Base-by-base conservation (phyloP, 192 early-diverging fungal genomes). In the Radiomyces spectabilis region DNA sequence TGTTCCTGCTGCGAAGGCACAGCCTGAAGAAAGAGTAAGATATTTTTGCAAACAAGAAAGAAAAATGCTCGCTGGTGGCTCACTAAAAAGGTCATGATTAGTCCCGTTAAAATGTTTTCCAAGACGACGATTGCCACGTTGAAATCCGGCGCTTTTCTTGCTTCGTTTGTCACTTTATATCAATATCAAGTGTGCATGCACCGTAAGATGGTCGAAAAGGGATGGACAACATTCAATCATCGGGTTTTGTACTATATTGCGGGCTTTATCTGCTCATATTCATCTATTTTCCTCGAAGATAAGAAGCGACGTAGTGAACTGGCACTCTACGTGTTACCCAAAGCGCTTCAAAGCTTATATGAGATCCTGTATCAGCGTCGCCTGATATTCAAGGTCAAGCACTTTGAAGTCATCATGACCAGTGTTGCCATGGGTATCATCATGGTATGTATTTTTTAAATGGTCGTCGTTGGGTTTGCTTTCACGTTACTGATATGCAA, bases 241-340 rank as follows among this genome's bases (percentile, higher is more conserved):
- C 85, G 86, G 60, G 72, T 68, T 26, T 27, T 76, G 16, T 89
- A 88, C 44, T 89, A 81, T 65, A 27, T 83, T 9, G 62, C 77
- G 42, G 88, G 85, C 5, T 53, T 83, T 21, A 51, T 77, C 19
- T 78, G 74, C 24, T 59, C 80, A 27, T 73, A 73, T 18, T 21
- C 66, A 0, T 63, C 81, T 10, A 88, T 91, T 41, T 76, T 91
- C 57, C 46, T 86, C 2, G 88, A 91, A 60, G 71, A 88, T 35
- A 86, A 83, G 59, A 58, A 57, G 15, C 63, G 83, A 47, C 68
- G 88, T 15, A 61, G 73, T 9, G 86, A 91, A 56, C 68, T 89
- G 56, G 85, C 86, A 3, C 76, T 91, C 69, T 89, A 91, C 70
- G 83, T 85, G 2, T 57, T 89, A 15, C 89, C 89, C 4, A 88